Conservation (phyloP, 2,329 filamentous ascomycete genomes). For the Neocucurbitaria cava region DNA sequence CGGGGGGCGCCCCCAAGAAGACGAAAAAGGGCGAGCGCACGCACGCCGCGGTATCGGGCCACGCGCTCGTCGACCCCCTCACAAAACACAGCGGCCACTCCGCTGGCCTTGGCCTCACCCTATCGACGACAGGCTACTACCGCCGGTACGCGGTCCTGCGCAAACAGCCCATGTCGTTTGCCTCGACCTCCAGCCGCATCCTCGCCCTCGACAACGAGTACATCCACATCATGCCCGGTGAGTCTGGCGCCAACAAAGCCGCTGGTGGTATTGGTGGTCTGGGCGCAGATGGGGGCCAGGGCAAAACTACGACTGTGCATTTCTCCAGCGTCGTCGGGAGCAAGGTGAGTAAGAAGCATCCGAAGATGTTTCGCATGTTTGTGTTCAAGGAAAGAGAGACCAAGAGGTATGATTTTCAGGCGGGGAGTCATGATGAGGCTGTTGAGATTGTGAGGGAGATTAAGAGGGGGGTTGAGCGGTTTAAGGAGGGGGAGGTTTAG, state of each 20-base stretch:
- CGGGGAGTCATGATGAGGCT: conserved; percentile 74
- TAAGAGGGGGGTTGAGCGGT: conserved; percentile 75
- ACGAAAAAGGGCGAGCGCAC: conserved; percentile 63
- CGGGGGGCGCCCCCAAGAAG: conserved; percentile 57
- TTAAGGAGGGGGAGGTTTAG: conserved; percentile 57
- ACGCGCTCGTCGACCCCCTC: conserved; percentile 64
- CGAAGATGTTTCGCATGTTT: conserved; percentile 79
- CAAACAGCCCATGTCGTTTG: conserved; percentile 82
- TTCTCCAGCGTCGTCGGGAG: conserved; percentile 83
- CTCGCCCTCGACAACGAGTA: conserved; percentile 85
- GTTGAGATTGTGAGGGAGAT: conserved; percentile 81
- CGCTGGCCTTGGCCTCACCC: conserved; percentile 46
- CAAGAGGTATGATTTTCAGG: conserved; percentile 86
- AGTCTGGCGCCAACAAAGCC: conserved; percentile 54
- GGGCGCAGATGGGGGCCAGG: conserved; percentile 50
- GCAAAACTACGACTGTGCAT: conserved; percentile 80
- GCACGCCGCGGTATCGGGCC: conserved; percentile 58
- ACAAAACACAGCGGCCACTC: conserved; percentile 62
- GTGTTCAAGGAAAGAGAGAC: conserved; percentile 78
- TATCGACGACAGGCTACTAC: conserved; percentile 57
- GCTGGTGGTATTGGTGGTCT: conserved; percentile 51
- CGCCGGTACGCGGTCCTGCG: conserved; percentile 82
- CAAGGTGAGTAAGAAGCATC: conserved; percentile 80
- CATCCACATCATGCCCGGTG: conserved; percentile 78
- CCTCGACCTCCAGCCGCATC: conserved; percentile 76